These are phyloP conservation scores for Sedum album DNA, from an alignment of 164 flowering plant species.

Conservation along the genomic window DNA sequence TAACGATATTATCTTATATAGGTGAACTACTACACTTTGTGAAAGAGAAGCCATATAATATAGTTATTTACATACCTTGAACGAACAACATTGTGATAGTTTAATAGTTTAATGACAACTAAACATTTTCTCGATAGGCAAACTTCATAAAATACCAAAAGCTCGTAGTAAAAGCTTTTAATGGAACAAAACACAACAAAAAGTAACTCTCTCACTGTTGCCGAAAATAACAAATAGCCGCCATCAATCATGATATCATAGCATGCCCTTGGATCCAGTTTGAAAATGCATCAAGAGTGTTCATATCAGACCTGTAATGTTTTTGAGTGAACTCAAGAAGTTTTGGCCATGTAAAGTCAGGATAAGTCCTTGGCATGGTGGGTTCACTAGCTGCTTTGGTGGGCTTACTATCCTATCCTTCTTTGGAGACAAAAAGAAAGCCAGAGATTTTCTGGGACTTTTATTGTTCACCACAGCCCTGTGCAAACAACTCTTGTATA, in stretches of 20 bases:
- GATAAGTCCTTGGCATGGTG: constrained; percentile 5
- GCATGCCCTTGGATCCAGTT: not conserved
- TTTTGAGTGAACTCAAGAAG: constrained; percentile 10
- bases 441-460: constrained; percentile 10
- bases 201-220: not conserved
- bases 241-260: not conserved
- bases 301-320: constrained; percentile 10
- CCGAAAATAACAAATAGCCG: not conserved
- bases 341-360: constrained; percentile 9
- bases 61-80: too few relatives aligned
- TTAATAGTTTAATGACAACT: too few relatives aligned
- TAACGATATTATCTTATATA: too few relatives aligned
- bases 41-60: too few relatives aligned
- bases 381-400: constrained; percentile 8
- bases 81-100: too few relatives aligned
- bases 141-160: too few relatives aligned
- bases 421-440: constrained; percentile 9
- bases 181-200: too few relatives aligned
- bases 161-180: too few relatives aligned
- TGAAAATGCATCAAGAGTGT: constrained; percentile 6
- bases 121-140: too few relatives aligned
- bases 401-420: constrained; percentile 7
- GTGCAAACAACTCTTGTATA: constrained; percentile 12
- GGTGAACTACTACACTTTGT: too few relatives aligned
- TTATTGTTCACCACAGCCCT: constrained; percentile 10